A percentile compares a stretch with the other conserved stretches of the same genome.
Evolutionary conservation across 352 stramenopile species (phyloP).

Genomic region (Phytophthora pini): DNA sequence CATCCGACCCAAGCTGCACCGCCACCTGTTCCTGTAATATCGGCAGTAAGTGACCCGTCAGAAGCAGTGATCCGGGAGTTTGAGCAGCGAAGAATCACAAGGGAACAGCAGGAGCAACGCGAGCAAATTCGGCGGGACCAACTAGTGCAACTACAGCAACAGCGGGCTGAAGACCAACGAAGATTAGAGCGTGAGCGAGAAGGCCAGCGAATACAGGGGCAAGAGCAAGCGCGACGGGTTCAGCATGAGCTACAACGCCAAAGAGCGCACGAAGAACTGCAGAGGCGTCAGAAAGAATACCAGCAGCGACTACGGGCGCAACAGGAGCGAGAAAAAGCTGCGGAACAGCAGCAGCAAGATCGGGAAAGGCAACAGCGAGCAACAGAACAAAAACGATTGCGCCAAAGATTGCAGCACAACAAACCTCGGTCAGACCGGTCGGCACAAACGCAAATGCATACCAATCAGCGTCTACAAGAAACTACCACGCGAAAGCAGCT

Average conservation of each 20-base stretch:
- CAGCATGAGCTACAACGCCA: slow-evolving; percentile 34
- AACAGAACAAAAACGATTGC: slow-evolving; percentile 32
- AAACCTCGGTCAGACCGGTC: slow-evolving; percentile 10
- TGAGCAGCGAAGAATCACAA: slow-evolving; percentile 38
- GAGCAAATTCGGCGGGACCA: slow-evolving; percentile 15
- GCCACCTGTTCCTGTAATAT: not conserved
- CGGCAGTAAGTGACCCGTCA: slow-evolving; percentile 15
- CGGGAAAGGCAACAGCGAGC: slow-evolving; percentile 17
- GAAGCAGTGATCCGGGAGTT: slow-evolving; percentile 36
- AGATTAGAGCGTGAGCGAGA: slow-evolving; percentile 20
- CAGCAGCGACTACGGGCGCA: slow-evolving; percentile 30
- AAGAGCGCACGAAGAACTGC: slow-evolving; percentile 30
- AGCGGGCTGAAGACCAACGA: slow-evolving; percentile 15
- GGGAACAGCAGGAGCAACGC: slow-evolving; percentile 31
- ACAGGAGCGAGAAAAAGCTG: slow-evolving; percentile 36
- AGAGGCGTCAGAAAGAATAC: slow-evolving; percentile 39
- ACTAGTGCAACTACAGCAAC: slow-evolving; percentile 19
- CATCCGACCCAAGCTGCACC: slow-evolving; percentile 4
- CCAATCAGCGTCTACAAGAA: slow-evolving; percentile 1
- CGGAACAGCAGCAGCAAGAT: slow-evolving; percentile 23
- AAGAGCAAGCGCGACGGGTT: slow-evolving; percentile 21
- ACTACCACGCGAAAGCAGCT: slow-evolving; percentile 1
- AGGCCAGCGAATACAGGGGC: slow-evolving; percentile 1
- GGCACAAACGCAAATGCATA: slow-evolving; percentile 5
- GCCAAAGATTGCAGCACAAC: slow-evolving; percentile 25